Percentiles rank a stretch among this genome's conserved stretches.
These are phyloP conservation scores for Talaromyces piceae DNA, from an alignment of 2,329 filamentous ascomycete species.

Conservation along the genomic window DNA sequence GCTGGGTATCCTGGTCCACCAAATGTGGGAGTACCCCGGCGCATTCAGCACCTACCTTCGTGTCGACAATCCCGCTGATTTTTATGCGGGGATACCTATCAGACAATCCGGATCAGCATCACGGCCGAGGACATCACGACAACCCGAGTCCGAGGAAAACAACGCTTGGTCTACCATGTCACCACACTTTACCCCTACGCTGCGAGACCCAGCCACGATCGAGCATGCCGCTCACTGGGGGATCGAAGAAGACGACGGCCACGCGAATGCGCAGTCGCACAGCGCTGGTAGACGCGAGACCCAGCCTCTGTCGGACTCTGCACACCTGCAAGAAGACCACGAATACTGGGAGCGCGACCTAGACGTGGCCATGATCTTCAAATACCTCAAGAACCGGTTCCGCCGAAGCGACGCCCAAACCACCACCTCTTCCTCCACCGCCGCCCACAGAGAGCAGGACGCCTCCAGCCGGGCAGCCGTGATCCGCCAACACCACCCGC, in stretches of 20 bases:
- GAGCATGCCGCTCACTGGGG: constrained; percentile 57
- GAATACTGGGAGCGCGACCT: constrained; percentile 93
- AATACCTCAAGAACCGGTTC: constrained; percentile 73
- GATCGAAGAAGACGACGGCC: constrained; percentile 53
- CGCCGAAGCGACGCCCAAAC: constrained; percentile 40
- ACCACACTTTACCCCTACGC: constrained; percentile 14
- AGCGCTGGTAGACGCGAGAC: constrained; percentile 26
- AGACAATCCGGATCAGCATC: constrained; percentile 10
- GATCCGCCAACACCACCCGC: constrained; percentile 81
- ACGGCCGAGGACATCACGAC: constrained; percentile 11
- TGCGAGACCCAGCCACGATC: constrained; percentile 26
- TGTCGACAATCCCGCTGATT: constrained; percentile 6
- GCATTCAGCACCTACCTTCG: constrained; percentile 77
- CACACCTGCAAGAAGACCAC: constrained; percentile 45
- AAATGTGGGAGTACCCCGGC: constrained; percentile 77
- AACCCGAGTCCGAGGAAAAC: constrained; percentile 15
- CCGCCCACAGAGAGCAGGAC: constrained; percentile 46
- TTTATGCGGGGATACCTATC: constrained; percentile 70
- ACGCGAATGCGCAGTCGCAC: constrained; percentile 43
- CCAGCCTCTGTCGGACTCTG: constrained; percentile 28
- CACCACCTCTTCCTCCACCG: constrained; percentile 38
- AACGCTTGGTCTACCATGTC: constrained; percentile 44
- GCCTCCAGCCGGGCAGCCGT: constrained; percentile 70
- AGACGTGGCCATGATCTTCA: constrained; percentile 85
- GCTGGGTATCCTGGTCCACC: constrained; percentile 73